Evolutionary conservation across 305 asterid species (phyloP), one percentile per base, ranked within the genome.

Genomic region (Petunia hybrid): DNA sequence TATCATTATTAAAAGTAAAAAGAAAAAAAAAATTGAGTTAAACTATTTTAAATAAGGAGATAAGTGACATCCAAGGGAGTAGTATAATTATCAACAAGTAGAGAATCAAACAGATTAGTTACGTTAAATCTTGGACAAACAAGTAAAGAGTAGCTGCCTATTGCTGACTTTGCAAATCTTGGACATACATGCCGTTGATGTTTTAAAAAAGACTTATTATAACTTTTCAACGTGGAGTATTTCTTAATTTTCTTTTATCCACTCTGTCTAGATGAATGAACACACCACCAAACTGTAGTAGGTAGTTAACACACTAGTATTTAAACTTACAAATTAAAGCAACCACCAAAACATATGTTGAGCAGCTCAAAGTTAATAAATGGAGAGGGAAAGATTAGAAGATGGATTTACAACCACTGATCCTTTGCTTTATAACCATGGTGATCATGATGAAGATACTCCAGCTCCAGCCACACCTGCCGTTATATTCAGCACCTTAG

Each of bases 401-500:
- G 61, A 46, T 5, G 77, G 77, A 71, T 71, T 46, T 46, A 31
- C 43, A 71, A 10, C 42, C 16, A 10, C 4, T 46, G 77, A 71
- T 71, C 61, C 35, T 71, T 71, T 69, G 35, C 57, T 61, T 10
- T 43, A 38, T 74, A 38, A 51, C 10, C 8, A 1, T 36, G 59
- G 67, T 45, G 79, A 38, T 74, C 16, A 51, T 6, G 4, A 1
- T 36, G 59, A 65, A 51, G 79, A 64, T 69, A 64, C 74, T 51
- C 73, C 87, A 40, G 91, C 39, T 38, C 61, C 87, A 67, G 88
- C 91, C 84, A 91, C 97, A 70, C 59, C 81, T 31, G 68, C 87
- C 80, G 91, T 91, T 69, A 87, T 91, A 40, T 80, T 91, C 68
- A 93, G 94, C 88, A 91, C 97, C 67, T 60, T 90, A 12, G 91